Evolutionary conservation across 495 filamentous ascomycete genomes (phyloP), one percentile per base, ranked within the genome.

Genomic region (Lasiosphaeris hirsuta): DNA sequence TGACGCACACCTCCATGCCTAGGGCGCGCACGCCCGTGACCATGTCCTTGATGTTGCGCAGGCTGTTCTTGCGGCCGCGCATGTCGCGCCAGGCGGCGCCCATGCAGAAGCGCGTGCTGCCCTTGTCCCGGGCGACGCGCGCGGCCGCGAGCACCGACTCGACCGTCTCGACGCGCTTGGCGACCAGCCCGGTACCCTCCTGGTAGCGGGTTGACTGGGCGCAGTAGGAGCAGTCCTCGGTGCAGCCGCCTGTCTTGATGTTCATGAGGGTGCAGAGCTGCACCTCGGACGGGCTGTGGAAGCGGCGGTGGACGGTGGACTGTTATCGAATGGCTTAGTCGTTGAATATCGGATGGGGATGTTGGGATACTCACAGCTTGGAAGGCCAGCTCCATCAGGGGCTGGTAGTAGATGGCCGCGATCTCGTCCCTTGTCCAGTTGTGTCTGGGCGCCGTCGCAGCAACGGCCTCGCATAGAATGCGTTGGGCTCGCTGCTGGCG

Each of bases 261-360:
- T 92, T 93, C 86, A 93, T 91, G 51, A 95, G 77, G 1, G 90
- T 95, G 77, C 90, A 93, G 75, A 93, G 87, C 67, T 95, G 90
- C 67, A 95, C 86, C 6, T 86, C 80, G 35, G 83, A 73, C 37
- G 90, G 89, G 69, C 85, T 79, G 73, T 93, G 90, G 75, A 92
- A 92, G 56, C 85, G 85, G 34, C 89, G 82, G 73, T 95, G 90
- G 53, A 93, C 70, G 41, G 80, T 83, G 51, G 80, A 82, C 89
- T 92, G 23, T 30, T 30, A 30, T 30, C 23, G 23, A 54, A 5
- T 11, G 42, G 46, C 10, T 57, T 39, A 38, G 13, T 7, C 11
- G 51, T 56, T 14, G 39, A 44, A 13, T 15, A 46, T 46, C 13
- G 43, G 43, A 46, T 2, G 11, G 23, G 44, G 30, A 17, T 39